Evolutionary conservation across 2,329 filamentous ascomycete species (phyloP).

Genomic region (Penicillium glabrum): DNA sequence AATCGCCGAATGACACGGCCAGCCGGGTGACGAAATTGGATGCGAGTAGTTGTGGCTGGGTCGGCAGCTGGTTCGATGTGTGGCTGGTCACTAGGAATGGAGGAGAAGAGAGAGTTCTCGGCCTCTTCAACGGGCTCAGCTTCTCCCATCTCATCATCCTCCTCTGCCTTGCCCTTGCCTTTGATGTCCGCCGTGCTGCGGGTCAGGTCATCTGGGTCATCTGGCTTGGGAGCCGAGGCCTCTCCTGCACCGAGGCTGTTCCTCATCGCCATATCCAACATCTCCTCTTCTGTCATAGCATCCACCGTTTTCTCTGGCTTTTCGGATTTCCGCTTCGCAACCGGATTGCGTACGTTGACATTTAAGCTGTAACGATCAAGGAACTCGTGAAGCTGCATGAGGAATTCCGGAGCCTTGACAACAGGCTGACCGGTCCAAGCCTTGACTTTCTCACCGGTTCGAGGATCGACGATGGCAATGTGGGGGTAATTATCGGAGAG

Average conservation of each 20-base stretch:
- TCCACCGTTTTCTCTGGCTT: constrained; percentile 72
- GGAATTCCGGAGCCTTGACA: constrained; percentile 73
- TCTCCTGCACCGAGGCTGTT: constrained; percentile 71
- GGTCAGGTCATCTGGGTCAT: constrained; percentile 87
- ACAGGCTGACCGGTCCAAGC: constrained; percentile 86
- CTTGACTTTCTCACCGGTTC: constrained; percentile 96
- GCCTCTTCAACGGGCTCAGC: constrained; percentile 37
- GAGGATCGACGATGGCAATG: constrained; percentile 90
- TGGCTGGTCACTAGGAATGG: constrained; percentile 69
- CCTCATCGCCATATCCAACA: constrained; percentile 89
- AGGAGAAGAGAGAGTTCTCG: constrained; percentile 57
- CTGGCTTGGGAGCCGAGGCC: constrained; percentile 52
- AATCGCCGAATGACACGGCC: constrained; percentile 90
- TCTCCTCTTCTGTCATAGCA: constrained; percentile 94
- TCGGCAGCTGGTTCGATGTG: constrained; percentile 76
- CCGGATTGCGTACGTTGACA: constrained; percentile 86
- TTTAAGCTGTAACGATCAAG: constrained; percentile 94
- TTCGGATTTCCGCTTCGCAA: constrained; percentile 74
- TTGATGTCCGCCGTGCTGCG: constrained; percentile 56
- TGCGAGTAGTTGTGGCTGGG: constrained; percentile 73
- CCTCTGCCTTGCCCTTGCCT: constrained; percentile 51
- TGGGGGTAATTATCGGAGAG: constrained; percentile 91
- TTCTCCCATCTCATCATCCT: constrained; percentile 38
- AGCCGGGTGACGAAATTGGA: constrained; percentile 85
- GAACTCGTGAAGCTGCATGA: constrained; percentile 90